Evolutionary conservation across 176 grass and related monocot species (phyloP), one percentile per base, ranked within the genome.

Genomic region (Phragmites australis): DNA sequence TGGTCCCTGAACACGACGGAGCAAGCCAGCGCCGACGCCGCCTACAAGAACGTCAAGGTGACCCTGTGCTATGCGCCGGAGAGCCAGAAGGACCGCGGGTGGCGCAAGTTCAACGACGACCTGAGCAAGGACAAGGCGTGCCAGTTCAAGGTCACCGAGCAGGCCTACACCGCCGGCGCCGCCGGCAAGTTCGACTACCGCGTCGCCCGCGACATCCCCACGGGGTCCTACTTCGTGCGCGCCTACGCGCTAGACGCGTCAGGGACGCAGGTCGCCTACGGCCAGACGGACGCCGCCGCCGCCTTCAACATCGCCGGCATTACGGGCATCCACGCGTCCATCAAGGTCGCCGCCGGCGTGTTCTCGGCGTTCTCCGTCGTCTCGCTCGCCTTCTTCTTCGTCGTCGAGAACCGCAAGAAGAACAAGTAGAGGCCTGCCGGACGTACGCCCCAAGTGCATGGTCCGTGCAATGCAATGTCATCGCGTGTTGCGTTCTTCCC

Each of bases 81-180:
- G 49, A 98, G 92, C 88, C 96, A 93, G 78, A 79, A 52, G 25
- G 88, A 89, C 65, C 96, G 92, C 59, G 82, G 85, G 53, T 98
- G 96, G 96, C 92, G 92, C 83, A 94, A 87, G 81, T 57, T 81
- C 16, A 4, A 81, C 1, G 86, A 87, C 80, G 45, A 83, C 81
- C 61, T 94, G 9, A 87, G 86, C 77, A 98, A 98, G 90, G 96
- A 98, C 81, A 98, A 98, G 84, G 82, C 92, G 11, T 98, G 96
- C 92, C 92, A 93, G 74, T 93, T 91, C 86, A 91, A 87, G 74
- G 25, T 98, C 72, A 68, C 82, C 23, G 26, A 81, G 40, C 46
- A 89, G 75, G 27, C 83, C 22, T 93, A 91, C 83, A 21, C 50
- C 15, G 14, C 66, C 49, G 56, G 14, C 63, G 14, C 17, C 59